phyloP scores from a whole-genome alignment of 2,329 filamentous ascomycete genomes.

The Paecilomyces sp. region DNA sequence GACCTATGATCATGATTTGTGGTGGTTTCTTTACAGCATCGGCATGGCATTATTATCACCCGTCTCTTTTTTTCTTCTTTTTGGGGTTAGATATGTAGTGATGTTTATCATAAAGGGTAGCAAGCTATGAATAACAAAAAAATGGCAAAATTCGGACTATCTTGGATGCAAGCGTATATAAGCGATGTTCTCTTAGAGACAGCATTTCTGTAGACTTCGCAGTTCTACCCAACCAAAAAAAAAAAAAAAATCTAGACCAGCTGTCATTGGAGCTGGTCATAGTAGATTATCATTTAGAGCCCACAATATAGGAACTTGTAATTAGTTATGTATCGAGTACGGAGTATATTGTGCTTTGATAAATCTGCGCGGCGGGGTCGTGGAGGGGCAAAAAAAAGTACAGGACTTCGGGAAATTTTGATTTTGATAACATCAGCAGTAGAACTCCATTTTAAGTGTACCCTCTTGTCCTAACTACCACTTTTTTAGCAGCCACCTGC shows the following conservation, averaged over 20 bases:
- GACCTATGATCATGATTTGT: neutral
- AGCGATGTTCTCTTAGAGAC: neutral
- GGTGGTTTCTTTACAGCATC: neutral
- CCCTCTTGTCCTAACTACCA: neutral
- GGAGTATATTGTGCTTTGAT: constrained; percentile 9
- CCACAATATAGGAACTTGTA: neutral
- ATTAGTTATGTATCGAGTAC: constrained; percentile 7
- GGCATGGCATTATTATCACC: neutral
- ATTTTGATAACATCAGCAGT: neutral
- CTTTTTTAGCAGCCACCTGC: neutral
- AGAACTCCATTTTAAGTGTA: neutral
- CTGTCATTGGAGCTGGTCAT: neutral
- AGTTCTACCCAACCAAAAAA: neutral
- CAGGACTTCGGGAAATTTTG: neutral
- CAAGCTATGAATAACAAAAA: neutral
- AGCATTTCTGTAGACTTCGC: neutral
- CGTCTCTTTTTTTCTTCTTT: neutral
- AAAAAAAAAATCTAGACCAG: neutral
- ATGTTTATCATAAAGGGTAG: neutral
- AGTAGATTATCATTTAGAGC: no score
- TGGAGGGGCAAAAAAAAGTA: constrained; percentile 4
- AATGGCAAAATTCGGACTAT: neutral
- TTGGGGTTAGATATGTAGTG: neutral
- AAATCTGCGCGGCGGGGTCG: constrained; percentile 1
- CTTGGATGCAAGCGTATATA: neutral